Base-by-base conservation (phyloP, 1,139 yeast species). In the Magnusiomyces tetraspermus region DNA sequence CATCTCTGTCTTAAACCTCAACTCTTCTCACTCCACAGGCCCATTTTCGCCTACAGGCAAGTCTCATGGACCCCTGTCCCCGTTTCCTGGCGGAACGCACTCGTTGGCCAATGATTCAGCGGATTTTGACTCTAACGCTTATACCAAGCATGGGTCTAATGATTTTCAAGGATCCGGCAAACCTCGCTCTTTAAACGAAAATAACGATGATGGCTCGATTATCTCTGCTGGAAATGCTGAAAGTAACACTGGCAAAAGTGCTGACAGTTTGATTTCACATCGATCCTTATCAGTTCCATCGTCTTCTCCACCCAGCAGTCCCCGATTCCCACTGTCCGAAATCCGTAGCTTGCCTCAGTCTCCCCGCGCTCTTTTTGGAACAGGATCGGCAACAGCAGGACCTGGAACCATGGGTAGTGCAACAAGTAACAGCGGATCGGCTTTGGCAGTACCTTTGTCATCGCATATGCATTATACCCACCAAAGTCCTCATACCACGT, bases 301-400 rank as follows among this genome's bases (percentile, higher is more conserved):
- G 13, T 21, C 28, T 2, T 47, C 49, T 23, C 49, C 49, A 36
- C 49, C 49, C 1, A 19, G n/a, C 15, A 47, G 49, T 24, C 49
- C 49, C 21, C 17, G 21, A n/a, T 3, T 22, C 19, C 5, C 44
- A 37, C 28, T 37, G 19, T 26, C 49, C n/a, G 49, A 47, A 47
- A 47, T 37, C 15, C 33, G 49, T 24, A 47, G 49, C 21, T 31
- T 47, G 17, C 49, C 49, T 2, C 49, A 47, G 24, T 47, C 49
- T 4, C 49, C 49, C 10, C 23, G 49, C 23, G 24, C 37, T 10
- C 17, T 47, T 17, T 33, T 37, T 17, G n/a, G 24, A 15, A 15
- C 26, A n/a, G n/a, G n/a, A n/a, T n/a, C n/a, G n/a, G n/a, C n/a
- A n/a, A n/a, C n/a, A n/a, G n/a, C n/a, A n/a, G n/a, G n/a, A n/a